Evolutionary conservation across 192 early-diverging fungal genomes (phyloP), one percentile per base, ranked within the genome.

Genomic region (Linnemannia zychae): DNA sequence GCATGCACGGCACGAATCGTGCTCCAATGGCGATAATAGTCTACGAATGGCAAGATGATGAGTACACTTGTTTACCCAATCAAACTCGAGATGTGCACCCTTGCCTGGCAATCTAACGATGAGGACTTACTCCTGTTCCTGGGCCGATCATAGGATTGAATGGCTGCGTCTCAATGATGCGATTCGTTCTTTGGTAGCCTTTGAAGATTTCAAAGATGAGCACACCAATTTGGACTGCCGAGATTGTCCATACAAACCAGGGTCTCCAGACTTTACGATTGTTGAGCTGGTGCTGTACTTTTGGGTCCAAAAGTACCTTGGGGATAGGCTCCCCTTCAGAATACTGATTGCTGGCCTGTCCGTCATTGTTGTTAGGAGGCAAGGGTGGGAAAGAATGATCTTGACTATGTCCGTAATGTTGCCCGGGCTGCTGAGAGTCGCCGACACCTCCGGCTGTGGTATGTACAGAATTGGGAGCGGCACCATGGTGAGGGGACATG

Each of bases 91-190:
- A 3, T 44, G 9, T 3, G 40, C 4, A 44, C 9, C 17, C 9
- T 44, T 44, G 3, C 40, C 40, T 44, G 4, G 40, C 40, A 44
- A 4, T 0, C 7, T 0, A 15, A 7, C 1, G 18, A 44, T 46
- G 38, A 53, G 9, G 9, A 90, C 90, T 88, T 82, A 91, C 91
- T 11, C 89, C 89, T 6, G 90, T 49, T 4, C 88, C 74, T 12
- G 96, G 96, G 11, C 97, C 97, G 80, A 97, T 96, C 93, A 98
- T 94, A 76, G 90, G 91, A 75, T 97, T 97, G 75, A 95, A 91
- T 0, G 94, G 93, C 34, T 86, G 88, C 1, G 91, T 92, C 74
- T 94, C 81, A 46, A 97, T 94, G 31, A 92, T 37, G 17, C 53
- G 72, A 13, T 94, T 92, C 1, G 95, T 96, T 18, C 90, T 53